Evolutionary conservation across 331 rosid genomes (phyloP).

Genomic region (Prunus yedoensis): DNA sequence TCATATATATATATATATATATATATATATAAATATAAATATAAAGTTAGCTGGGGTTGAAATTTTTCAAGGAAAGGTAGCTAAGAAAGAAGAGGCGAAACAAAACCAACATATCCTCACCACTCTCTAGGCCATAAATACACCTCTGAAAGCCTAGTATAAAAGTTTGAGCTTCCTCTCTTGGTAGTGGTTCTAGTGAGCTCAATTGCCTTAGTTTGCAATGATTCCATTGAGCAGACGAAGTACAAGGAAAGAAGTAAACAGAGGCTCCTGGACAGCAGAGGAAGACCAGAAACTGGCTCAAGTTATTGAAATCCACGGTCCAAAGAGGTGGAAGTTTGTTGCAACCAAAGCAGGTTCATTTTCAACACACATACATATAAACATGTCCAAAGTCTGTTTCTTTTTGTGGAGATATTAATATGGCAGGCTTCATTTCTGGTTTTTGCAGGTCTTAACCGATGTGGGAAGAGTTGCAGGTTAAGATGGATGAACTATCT

Average conservation of each 20-base stretch:
- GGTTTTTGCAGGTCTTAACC: slow-evolving; percentile 31
- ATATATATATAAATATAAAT: too few relatives aligned
- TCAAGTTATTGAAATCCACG: slow-evolving; percentile 36
- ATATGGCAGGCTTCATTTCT: neutral
- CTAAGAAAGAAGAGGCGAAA: neutral
- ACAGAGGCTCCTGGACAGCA: slow-evolving; percentile 42
- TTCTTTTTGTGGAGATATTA: neutral
- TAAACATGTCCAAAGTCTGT: neutral
- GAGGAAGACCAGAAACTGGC: slow-evolving; percentile 45
- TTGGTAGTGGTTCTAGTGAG: neutral
- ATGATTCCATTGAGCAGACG: slow-evolving; percentile 18
- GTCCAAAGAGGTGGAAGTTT: slow-evolving; percentile 44
- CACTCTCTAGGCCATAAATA: neutral
- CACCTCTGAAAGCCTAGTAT: neutral
- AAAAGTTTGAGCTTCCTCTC: neutral
- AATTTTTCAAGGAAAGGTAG: slow-evolving; percentile 12
- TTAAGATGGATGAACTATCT: slow-evolving; percentile 55
- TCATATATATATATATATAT: too few relatives aligned
- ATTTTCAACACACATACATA: too few relatives aligned
- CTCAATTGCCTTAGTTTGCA: neutral
- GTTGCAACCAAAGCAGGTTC: slow-evolving; percentile 47
- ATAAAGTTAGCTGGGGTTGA: neutral
- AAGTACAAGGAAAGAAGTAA: slow-evolving; percentile 21
- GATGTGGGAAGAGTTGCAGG: slow-evolving; percentile 57
- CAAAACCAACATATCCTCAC: neutral